These are phyloP conservation scores for Epichloe typhina DNA, from an alignment of 2,329 filamentous ascomycete genomes.

Conservation along the genomic window DNA sequence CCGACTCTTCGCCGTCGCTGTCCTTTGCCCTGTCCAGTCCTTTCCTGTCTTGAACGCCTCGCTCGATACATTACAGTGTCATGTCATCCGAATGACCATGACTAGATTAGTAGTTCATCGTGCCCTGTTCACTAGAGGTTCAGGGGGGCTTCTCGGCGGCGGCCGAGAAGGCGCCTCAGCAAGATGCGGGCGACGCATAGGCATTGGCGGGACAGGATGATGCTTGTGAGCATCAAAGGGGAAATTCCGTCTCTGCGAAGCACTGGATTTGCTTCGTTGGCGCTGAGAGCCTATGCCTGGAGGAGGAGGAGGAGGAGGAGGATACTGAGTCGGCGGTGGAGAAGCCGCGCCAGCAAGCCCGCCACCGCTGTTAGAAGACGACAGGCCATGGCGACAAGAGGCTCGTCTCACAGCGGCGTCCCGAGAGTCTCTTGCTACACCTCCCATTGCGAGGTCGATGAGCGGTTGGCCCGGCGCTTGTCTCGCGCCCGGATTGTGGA, in stretches of 20 bases:
- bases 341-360: background rate
- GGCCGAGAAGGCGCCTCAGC: slow-evolving; percentile 2
- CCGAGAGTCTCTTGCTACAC: slow-evolving; percentile 6
- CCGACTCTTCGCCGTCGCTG: background rate
- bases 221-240: slow-evolving; percentile 1
- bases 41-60: background rate
- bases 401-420: background rate
- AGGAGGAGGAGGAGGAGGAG: slow-evolving; percentile 9
- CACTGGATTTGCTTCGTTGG: background rate
- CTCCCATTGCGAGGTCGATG: slow-evolving; percentile 31
- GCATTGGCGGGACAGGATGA: slow-evolving; percentile 15
- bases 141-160: slow-evolving; percentile 10
- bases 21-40: background rate
- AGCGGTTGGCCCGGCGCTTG: slow-evolving; percentile 26
- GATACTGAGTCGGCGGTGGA: slow-evolving; percentile 15
- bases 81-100: background rate
- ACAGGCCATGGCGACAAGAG: slow-evolving; percentile 6
- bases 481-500: slow-evolving; percentile 31
- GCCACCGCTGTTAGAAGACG: background rate
- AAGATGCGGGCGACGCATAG: slow-evolving; percentile 11
- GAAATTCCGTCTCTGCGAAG: slow-evolving; percentile 1
- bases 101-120: slow-evolving; percentile 2
- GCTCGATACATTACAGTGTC: background rate
- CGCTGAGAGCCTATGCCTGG: background rate
- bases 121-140: slow-evolving; percentile 20